These are phyloP conservation scores for Hypoxylon sp. DNA, from an alignment of 2,329 filamentous ascomycete species.

Conservation along the genomic window DNA sequence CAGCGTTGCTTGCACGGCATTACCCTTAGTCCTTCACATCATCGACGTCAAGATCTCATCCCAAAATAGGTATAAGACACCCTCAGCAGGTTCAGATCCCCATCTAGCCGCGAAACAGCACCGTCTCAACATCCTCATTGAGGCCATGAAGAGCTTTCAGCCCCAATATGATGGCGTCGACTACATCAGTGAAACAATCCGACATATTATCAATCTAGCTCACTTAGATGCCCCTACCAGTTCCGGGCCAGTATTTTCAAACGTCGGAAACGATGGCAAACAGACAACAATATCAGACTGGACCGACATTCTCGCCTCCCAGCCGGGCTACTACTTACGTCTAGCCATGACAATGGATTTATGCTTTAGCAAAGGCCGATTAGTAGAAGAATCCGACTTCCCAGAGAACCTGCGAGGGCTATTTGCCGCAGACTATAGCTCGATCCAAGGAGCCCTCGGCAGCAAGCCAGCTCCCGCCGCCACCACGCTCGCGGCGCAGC, in stretches of 20 bases:
- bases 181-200: slow-evolving; percentile 54
- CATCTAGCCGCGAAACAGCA: slow-evolving; percentile 53
- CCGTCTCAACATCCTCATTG: slow-evolving; percentile 54
- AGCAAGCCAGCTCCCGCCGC: slow-evolving; percentile 47
- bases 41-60: slow-evolving; percentile 50
- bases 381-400: slow-evolving; percentile 53
- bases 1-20: slow-evolving; percentile 48
- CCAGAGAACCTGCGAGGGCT: slow-evolving; percentile 51
- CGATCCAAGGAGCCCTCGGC: no score
- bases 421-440: slow-evolving; percentile 51
- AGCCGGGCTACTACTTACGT: slow-evolving; percentile 53
- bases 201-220: slow-evolving; percentile 54
- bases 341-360: slow-evolving; percentile 56
- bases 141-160: slow-evolving; percentile 57
- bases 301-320: slow-evolving; percentile 53
- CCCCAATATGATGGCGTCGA: slow-evolving; percentile 57
- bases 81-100: slow-evolving; percentile 42
- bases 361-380: slow-evolving; percentile 53
- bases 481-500: slow-evolving; percentile 11
- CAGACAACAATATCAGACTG: slow-evolving; percentile 49
- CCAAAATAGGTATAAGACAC: slow-evolving; percentile 35
- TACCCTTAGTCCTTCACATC: slow-evolving; percentile 50
- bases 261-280: slow-evolving; percentile 28
- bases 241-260: slow-evolving; percentile 17
- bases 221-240: slow-evolving; percentile 47